Evolutionary conservation across 129 eudicot species (phyloP).

Genomic region (Escallonia rubra): DNA sequence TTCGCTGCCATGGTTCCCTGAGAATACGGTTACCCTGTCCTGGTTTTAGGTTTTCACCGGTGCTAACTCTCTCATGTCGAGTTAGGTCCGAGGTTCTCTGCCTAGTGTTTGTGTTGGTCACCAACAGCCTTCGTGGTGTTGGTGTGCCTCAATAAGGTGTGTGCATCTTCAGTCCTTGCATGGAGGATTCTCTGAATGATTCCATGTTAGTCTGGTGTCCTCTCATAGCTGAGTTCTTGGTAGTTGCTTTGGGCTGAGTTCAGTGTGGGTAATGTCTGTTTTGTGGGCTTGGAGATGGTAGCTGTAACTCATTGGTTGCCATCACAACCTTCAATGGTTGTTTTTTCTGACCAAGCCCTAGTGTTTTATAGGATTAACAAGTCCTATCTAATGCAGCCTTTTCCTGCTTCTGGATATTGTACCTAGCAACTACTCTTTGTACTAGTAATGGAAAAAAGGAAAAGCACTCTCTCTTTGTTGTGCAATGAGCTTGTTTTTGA

Average conservation of each 20-base stretch:
- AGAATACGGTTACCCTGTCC: conserved; percentile 27
- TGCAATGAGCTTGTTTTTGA: neutral
- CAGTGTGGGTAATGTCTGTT: conserved; percentile 31
- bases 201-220: conserved; percentile 9
- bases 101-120: neutral
- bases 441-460: neutral
- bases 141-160: neutral
- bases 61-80: no score
- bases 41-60: conserved; percentile 5
- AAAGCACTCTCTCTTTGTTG: no score
- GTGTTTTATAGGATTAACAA: conserved; percentile 43
- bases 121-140: neutral
- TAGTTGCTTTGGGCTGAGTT: conserved; percentile 23
- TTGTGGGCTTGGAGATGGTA: conserved; percentile 62
- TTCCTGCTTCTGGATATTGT: conserved; percentile 37
- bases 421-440: conserved; percentile 13
- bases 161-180: no score
- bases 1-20: conserved; percentile 38
- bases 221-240: conserved; percentile 16
- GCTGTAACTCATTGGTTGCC: conserved; percentile 27
- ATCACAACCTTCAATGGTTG: conserved; percentile 63
- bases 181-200: no score
- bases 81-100: neutral
- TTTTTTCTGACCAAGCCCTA: conserved; percentile 58
- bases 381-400: conserved; percentile 43